Evolutionary conservation across 2,329 filamentous ascomycete genomes (phyloP), one percentile per base, ranked within the genome.

Genomic region (Monilinia vaccinii-corymbosi): DNA sequence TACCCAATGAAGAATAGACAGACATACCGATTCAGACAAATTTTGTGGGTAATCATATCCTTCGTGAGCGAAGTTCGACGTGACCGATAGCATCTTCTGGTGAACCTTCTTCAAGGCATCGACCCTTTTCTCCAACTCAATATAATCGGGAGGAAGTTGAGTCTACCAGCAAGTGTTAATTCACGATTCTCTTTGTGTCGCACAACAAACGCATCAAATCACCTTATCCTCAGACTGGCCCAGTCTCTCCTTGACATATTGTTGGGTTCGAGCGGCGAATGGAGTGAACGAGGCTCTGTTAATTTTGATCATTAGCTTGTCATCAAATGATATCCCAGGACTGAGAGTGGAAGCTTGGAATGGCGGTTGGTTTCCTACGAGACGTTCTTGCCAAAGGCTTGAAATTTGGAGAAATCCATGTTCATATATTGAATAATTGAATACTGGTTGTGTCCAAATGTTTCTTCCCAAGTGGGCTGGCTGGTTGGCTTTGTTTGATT

Each of bases 211-310:
- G 31, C 47, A 44, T 60, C 56, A 42, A 49, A 64, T 60, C 65
- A 91, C 89, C 87, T 94, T 97, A 75, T 97, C 94, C 67, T 96
- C 92, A 64, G 85, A 90, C 76, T 95, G 90, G 56, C 94, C 94
- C 64, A 97, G 84, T 78, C 97, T 92, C 78, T 99, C 94, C 81
- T 96, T 97, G 74, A 96, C 90, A 79, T 93, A 95, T 79, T 99
- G 94, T 75, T 96, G 91, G 60, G 91, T 97, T 72, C 93, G 88
- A 71, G 91, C 88, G 66, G 92, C 91, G 74, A 96, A 96, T 40
- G 94, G 94, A 66, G 90, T 91, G 76, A 97, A 89, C 69, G 87
- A 86, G 66, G 89, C 87, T 72, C 91, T 92, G 71, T 71, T 84
- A 34, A 69, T 66, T 72, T 72, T 71, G 71, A 63, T 61, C 50